These are phyloP conservation scores for Circinella minor DNA, from an alignment of 371 early-diverging fungal genomes.

Conservation along the genomic window DNA sequence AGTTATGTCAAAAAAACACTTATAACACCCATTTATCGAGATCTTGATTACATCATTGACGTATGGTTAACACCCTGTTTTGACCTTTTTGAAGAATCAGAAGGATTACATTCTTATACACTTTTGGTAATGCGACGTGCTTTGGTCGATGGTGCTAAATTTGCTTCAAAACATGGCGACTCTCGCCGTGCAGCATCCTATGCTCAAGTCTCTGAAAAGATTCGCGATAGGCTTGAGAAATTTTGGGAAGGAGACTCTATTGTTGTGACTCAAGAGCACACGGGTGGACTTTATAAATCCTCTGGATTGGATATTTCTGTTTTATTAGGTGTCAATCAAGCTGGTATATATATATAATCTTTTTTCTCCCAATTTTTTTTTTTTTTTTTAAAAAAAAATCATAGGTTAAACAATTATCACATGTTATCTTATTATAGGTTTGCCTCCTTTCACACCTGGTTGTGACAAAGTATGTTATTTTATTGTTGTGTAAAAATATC, in stretches of 20 bases:
- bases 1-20: slow-evolving; percentile 23
- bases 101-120: slow-evolving; percentile 73
- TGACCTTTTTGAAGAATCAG: slow-evolving; percentile 68
- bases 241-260: slow-evolving; percentile 57
- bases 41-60: slow-evolving; percentile 68
- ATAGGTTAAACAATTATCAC: background rate
- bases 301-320: slow-evolving; percentile 66
- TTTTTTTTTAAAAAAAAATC: too few relatives aligned
- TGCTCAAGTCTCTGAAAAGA: slow-evolving; percentile 17
- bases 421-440: slow-evolving; percentile 19
- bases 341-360: slow-evolving; percentile 20
- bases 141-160: slow-evolving; percentile 25
- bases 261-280: slow-evolving; percentile 40
- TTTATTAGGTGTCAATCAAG: slow-evolving; percentile 61
- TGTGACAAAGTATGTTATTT: slow-evolving; percentile 39
- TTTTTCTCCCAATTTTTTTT: background rate
- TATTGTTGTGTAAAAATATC: too few relatives aligned
- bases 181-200: slow-evolving; percentile 5
- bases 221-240: slow-evolving; percentile 35
- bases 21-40: slow-evolving; percentile 29
- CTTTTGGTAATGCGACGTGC: slow-evolving; percentile 67
- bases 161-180: slow-evolving; percentile 21
- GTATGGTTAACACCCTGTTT: slow-evolving; percentile 50
- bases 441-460: slow-evolving; percentile 41
- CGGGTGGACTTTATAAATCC: slow-evolving; percentile 39